Evolutionary conservation across 164 flowering plant genomes (phyloP).

Genomic region (Aristolochia contorta): DNA sequence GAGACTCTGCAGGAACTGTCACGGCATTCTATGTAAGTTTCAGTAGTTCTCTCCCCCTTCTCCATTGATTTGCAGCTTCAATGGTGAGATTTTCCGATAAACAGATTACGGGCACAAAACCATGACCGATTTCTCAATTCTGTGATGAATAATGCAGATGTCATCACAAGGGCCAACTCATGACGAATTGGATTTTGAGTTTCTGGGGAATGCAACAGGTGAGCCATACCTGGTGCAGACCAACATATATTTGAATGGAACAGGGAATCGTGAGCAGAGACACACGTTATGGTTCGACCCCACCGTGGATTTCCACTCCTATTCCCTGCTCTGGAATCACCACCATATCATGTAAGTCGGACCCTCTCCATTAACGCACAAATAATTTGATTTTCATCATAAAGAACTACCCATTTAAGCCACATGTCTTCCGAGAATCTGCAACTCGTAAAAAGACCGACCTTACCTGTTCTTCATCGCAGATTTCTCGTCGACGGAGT

Average conservation of each 20-base stretch:
- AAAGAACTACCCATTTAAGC: background rate
- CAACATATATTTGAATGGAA: conserved; percentile 32
- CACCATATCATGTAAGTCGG: conserved; percentile 19
- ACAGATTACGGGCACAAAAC: background rate
- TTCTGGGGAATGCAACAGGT: conserved; percentile 32
- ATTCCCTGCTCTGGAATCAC: conserved; percentile 31
- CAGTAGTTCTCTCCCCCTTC: background rate
- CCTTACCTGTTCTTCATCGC: background rate
- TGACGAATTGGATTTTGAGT: conserved; percentile 38
- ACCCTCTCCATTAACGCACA: no score
- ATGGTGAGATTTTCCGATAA: background rate
- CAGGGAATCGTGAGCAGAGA: conserved; percentile 35
- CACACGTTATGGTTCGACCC: conserved; percentile 41
- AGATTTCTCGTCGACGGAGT: conserved; percentile 31
- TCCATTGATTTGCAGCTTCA: no score
- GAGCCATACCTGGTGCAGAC: conserved; percentile 43
- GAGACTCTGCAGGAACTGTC: conserved; percentile 42
- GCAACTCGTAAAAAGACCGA: no score
- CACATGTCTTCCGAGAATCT: background rate
- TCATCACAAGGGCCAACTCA: conserved; percentile 32
- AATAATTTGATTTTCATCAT: no score
- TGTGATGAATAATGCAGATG: conserved; percentile 18
- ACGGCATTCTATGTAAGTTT: conserved; percentile 34
- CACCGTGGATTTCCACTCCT: conserved; percentile 27
- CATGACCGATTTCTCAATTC: background rate